A percentile compares a stretch with the other conserved stretches of the same genome.
Evolutionary conservation across 306 rosid genomes (phyloP).

Genomic region (Sophora flavescens): DNA sequence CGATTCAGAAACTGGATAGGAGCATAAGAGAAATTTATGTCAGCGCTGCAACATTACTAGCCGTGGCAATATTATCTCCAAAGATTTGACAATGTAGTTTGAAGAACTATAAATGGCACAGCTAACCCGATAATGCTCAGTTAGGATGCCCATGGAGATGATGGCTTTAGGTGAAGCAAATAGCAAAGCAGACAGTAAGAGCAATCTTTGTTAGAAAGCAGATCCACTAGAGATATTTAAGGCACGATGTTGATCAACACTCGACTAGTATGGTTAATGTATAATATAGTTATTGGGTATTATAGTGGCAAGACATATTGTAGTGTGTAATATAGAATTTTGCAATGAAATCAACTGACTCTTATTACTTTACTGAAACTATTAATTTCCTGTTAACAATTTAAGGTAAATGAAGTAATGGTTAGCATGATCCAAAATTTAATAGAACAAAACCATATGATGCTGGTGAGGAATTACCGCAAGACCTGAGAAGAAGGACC

Average conservation of each 20-base stretch:
- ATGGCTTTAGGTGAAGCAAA: slow-evolving; percentile 39
- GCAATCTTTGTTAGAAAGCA: slow-evolving; percentile 29
- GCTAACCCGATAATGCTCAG: slow-evolving; percentile 22
- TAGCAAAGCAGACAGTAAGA: slow-evolving; percentile 27
- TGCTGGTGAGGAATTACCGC: too few relatives aligned
- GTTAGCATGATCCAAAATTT: too few relatives aligned
- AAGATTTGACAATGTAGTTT: background rate
- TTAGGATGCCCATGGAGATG: slow-evolving; percentile 20
- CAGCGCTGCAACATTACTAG: slow-evolving; percentile 78
- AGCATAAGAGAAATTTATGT: slow-evolving; percentile 70
- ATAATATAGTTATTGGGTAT: background rate
- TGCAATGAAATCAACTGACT: slow-evolving; percentile 2
- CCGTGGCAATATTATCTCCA: slow-evolving; percentile 53
- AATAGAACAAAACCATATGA: too few relatives aligned
- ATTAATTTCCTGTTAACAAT: too few relatives aligned
- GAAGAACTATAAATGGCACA: slow-evolving; percentile 31
- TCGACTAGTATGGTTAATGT: slow-evolving; percentile 4
- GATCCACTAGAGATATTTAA: slow-evolving; percentile 17
- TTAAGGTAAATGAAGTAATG: too few relatives aligned
- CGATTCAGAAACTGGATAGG: slow-evolving; percentile 63
- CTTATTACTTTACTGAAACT: too few relatives aligned
- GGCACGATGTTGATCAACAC: slow-evolving; percentile 30
- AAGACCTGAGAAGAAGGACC: too few relatives aligned
- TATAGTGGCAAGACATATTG: slow-evolving; percentile 29
- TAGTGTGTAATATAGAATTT: slow-evolving; percentile 39